Conservation (phyloP, 2,329 filamentous ascomycete species). For the Colletotrichum melonis region DNA sequence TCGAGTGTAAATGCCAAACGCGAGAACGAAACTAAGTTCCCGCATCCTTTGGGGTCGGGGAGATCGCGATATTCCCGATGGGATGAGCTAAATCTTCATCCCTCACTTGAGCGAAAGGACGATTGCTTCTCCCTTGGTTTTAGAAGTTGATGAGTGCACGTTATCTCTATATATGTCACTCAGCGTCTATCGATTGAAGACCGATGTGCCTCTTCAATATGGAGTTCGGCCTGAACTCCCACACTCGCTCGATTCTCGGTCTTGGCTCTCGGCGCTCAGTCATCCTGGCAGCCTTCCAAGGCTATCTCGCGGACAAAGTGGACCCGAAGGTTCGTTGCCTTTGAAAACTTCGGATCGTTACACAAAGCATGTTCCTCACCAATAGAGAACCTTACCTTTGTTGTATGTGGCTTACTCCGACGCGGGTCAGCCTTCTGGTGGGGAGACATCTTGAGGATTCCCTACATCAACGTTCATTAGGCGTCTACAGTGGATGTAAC, state of each 20-base stretch:
- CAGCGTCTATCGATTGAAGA: neutral
- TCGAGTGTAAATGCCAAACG: neutral
- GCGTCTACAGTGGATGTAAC: too few relatives aligned
- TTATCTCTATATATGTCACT: neutral
- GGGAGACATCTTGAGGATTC: neutral
- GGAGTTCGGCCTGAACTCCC: too few relatives aligned
- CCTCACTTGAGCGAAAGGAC: neutral
- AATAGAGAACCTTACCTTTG: neutral
- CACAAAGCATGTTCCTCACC: neutral
- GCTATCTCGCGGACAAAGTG: neutral
- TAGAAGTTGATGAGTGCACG: neutral
- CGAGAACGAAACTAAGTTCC: neutral
- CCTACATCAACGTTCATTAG: too few relatives aligned
- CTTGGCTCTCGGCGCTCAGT: conserved; percentile 7
- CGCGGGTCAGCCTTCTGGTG: neutral
- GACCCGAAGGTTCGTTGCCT: neutral
- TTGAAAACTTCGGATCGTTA: neutral
- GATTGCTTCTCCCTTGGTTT: too few relatives aligned
- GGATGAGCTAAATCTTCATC: neutral
- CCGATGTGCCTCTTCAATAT: neutral
- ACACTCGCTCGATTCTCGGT: neutral
- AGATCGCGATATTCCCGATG: neutral
- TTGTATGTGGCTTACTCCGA: neutral
- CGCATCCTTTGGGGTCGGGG: neutral
- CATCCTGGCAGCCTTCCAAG: too few relatives aligned